Conservation (phyloP, 495 filamentous ascomycete genomes). For the Podospora appendiculata region DNA sequence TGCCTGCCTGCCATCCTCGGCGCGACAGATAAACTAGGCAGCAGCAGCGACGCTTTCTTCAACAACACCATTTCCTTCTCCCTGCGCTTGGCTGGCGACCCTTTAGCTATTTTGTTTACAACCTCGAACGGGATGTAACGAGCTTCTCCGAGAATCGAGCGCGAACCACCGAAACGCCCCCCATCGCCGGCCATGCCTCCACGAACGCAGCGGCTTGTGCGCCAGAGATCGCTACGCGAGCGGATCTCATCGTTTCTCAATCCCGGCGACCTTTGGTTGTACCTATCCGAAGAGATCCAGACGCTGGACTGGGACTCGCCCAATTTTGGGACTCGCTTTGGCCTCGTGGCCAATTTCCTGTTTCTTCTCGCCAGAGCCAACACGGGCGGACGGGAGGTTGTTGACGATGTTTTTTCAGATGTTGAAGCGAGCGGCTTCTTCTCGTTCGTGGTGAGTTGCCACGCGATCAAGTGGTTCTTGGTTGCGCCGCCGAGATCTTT, state of each 20-base stretch:
- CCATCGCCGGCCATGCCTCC: slow-evolving; percentile 19
- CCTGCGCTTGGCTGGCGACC: too few relatives aligned
- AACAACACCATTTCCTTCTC: too few relatives aligned
- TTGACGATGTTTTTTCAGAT: slow-evolving; percentile 82
- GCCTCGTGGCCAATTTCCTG: slow-evolving; percentile 63
- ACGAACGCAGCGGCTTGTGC: slow-evolving; percentile 55
- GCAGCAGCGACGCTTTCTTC: too few relatives aligned
- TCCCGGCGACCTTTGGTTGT: slow-evolving; percentile 80
- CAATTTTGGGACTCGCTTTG: slow-evolving; percentile 64
- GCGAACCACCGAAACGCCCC: too few relatives aligned
- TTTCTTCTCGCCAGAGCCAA: slow-evolving; percentile 83
- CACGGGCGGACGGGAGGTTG: slow-evolving; percentile 38
- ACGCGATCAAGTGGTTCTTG: too few relatives aligned
- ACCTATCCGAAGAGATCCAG: slow-evolving; percentile 84
- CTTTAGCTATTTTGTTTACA: too few relatives aligned
- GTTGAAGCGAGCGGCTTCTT: too few relatives aligned
- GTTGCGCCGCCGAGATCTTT: not conserved
- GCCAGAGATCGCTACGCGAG: slow-evolving; percentile 65
- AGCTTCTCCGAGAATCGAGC: too few relatives aligned
- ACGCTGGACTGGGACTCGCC: slow-evolving; percentile 84
- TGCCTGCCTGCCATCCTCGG: too few relatives aligned
- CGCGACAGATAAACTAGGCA: too few relatives aligned
- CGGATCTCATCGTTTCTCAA: slow-evolving; percentile 74
- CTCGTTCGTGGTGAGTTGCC: too few relatives aligned
- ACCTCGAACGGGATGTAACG: too few relatives aligned